Evolutionary conservation across 192 early-diverging fungal genomes (phyloP).

Genomic region (Coemansia sp.): DNA sequence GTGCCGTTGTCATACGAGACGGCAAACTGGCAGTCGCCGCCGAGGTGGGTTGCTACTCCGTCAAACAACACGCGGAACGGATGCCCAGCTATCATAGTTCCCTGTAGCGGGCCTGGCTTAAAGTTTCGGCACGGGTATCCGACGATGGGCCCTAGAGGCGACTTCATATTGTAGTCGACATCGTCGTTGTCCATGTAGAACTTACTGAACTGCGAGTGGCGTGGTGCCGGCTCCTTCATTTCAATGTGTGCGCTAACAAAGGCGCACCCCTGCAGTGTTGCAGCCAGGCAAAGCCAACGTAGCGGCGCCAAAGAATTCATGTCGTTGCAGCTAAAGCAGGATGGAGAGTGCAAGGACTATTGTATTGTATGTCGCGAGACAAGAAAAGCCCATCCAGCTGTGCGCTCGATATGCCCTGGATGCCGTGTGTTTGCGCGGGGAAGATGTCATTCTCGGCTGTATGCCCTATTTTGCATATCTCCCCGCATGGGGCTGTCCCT

Average conservation of each 20-base stretch:
- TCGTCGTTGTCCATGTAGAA: slow-evolving; percentile 47
- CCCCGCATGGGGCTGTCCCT: too few relatives aligned
- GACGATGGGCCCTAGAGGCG: slow-evolving; percentile 44
- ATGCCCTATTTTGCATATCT: too few relatives aligned
- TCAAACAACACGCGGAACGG: slow-evolving; percentile 53
- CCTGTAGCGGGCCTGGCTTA: slow-evolving; percentile 26
- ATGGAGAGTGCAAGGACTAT: too few relatives aligned
- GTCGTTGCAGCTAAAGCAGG: neutral
- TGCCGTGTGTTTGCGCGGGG: too few relatives aligned
- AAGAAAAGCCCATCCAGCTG: too few relatives aligned
- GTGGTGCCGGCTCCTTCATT: slow-evolving; percentile 46
- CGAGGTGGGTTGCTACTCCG: slow-evolving; percentile 55
- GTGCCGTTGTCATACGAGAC: slow-evolving; percentile 61
- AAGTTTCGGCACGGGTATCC: slow-evolving; percentile 51
- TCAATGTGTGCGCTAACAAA: slow-evolving; percentile 30
- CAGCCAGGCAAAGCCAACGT: neutral
- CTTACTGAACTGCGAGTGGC: slow-evolving; percentile 48
- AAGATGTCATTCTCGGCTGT: too few relatives aligned
- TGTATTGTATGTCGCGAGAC: too few relatives aligned
- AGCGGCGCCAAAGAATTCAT: neutral
- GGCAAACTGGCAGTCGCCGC: slow-evolving; percentile 70
- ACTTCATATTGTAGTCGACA: slow-evolving; percentile 52
- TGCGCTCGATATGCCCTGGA: too few relatives aligned
- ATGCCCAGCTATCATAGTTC: slow-evolving; percentile 51
- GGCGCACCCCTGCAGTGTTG: neutral